phyloP scores from a whole-genome alignment of 768 basidiomycete genomes.

The Tephrocybe sp. region DNA sequence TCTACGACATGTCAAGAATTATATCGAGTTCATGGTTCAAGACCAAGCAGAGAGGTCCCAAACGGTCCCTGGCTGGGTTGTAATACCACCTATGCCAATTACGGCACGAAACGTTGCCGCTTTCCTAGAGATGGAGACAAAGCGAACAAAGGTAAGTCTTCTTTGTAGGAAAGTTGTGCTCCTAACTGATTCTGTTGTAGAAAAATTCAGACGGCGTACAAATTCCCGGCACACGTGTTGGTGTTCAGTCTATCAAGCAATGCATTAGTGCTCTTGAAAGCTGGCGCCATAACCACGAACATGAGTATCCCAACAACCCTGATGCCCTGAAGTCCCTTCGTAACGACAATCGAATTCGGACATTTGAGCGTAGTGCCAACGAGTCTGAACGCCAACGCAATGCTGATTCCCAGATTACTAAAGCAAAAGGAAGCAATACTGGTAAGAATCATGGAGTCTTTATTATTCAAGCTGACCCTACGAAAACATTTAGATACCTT shows the following conservation, averaged over 20 bases:
- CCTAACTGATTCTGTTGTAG: too few species aligned
- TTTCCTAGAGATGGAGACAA: conserved; percentile 28
- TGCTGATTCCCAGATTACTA: background rate
- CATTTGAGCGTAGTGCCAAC: background rate
- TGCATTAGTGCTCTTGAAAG: conserved; percentile 27
- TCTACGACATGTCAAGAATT: conserved; percentile 23
- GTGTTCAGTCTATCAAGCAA: conserved; percentile 25
- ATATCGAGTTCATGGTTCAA: conserved; percentile 20
- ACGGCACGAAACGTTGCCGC: conserved; percentile 26
- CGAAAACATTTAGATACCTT: conserved; percentile 20
- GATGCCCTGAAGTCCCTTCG: background rate
- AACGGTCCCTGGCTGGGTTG: conserved; percentile 2
- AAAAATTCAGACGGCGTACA: conserved; percentile 1
- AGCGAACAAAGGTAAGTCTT: background rate
- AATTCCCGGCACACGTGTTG: conserved; percentile 23
- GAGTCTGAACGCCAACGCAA: background rate
- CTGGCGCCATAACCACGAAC: conserved; percentile 18
- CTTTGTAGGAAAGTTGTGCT: too few species aligned
- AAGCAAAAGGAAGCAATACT: conserved; percentile 11
- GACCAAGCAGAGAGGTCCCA: conserved; percentile 13
- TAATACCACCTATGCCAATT: conserved; percentile 26
- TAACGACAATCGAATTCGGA: background rate
- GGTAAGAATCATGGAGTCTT: background rate
- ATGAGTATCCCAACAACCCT: background rate
- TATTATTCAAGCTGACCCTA: background rate